Evolutionary conservation across 805 yeast species (phyloP), one percentile per base, ranked within the genome.

Genomic region (Henningerozyma blattae): DNA sequence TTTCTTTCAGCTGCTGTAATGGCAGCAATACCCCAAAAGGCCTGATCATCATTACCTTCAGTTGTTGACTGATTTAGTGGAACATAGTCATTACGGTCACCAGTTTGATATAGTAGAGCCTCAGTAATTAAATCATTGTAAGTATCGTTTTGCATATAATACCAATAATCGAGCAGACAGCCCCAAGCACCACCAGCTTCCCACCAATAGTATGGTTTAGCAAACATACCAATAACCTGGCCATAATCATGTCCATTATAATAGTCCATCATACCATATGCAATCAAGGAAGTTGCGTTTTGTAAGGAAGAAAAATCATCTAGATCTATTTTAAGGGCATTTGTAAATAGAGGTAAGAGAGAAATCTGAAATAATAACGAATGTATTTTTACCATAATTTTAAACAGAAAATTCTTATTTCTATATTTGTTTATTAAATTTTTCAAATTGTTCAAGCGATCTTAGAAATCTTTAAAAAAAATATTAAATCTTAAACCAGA

Each of bases 41-140:
- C 95, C 62, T 89, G 97, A 64, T 89, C 97, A 67, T 89, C 98
- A 53, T 89, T 89, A 50, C 97, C 98, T 60, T 89, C 96, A 2
- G 94, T 82, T 24, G 86, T 75, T 9, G 87, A 73, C 59, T 87
- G 95, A 57, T 85, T 84, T 40, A 74, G 61, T 4, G 96, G 95
- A 58, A 89, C 76, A 58, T 76, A 91, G 59, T 89, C 78, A 61
- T 72, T 62, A 53, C 76, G 67, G 8, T 70, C 71, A 31, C 89
- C 89, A 8, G 73, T 72, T 58, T 89, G 97, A 48, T 72, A 75
- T 33, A 71, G 50, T 46, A 89, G 54, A 3, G 94, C 81, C 25
- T 67, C 62, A 47, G 69, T 67, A 35, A 84, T 67, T 26, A 67
- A 37, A 12, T 66, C 64, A 30, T 69, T 78, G 46, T 73, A 82